Evolutionary conservation across 371 early-diverging fungal species (phyloP), one percentile per base, ranked within the genome.

Genomic region (Mucor irregularis): DNA sequence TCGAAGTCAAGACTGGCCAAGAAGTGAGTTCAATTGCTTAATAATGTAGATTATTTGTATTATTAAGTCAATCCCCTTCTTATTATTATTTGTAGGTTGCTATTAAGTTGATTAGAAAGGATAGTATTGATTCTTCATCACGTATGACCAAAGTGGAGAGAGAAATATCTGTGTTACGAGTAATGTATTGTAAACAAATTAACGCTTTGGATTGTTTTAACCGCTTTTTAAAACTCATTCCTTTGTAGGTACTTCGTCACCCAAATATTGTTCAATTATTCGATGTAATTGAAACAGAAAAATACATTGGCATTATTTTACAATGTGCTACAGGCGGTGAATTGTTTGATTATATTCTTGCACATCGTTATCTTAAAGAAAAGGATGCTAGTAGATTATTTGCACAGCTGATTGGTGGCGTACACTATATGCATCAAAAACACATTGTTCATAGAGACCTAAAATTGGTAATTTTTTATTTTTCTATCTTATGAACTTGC

Each of bases 241-340:
- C n/a, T 26, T 10, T 26, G 25, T 74, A 94, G 94, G 75, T 84
- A 4, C 88, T 94, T 49, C 81, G 85, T 52, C 96, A 97, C 60
- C 88, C 90, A 19, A 88, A 93, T 73, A 95, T 99, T 62, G 97
- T 99, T 37, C 86, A 88, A 51, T 74, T 99, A 46, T 83, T 87
- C 62, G 98, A 99, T 68, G 96, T 99, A 33, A 93, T 99, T 58
- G 97, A 95, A 68, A 96, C 98, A 9, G 91, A 91, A 39, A 84
- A 89, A 42, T 94, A 96, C 64, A 96, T 98, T 63, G 97, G 96
- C 24, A 92, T 98, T 56, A 91, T 96, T 14, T 84, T 96, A 69
- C 96, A 97, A 73, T 96, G 92, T 66, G 97, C 96, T 19, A 93
- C 95, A 53, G 93, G 91, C 34, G 98, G 98, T 47, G 99, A 98